These are phyloP conservation scores for Phytophthora hibernalis DNA, from an alignment of 352 stramenopile genomes.

Conservation along the genomic window DNA sequence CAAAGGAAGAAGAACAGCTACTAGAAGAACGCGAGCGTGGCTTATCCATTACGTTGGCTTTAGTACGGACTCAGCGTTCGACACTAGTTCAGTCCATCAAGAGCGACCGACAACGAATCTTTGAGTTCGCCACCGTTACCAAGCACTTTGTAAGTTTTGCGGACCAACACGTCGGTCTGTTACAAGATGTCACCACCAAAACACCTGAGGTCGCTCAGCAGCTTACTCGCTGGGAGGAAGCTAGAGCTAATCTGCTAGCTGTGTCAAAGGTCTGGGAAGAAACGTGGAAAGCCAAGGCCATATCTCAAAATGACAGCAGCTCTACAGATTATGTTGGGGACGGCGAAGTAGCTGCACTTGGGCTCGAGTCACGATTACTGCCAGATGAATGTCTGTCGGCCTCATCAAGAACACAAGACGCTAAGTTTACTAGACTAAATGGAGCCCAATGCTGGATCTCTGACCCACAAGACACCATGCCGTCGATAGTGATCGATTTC, in stretches of 20 bases:
- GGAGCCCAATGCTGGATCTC: constrained; percentile 64
- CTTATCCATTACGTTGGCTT: constrained; percentile 68
- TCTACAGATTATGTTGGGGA: constrained; percentile 43
- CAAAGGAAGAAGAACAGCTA: constrained; percentile 69
- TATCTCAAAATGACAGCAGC: constrained; percentile 9
- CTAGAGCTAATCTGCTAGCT: constrained; percentile 41
- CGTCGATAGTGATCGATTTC: constrained; percentile 75
- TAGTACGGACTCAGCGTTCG: constrained; percentile 68
- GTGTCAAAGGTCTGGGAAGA: constrained; percentile 47
- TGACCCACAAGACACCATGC: constrained; percentile 54
- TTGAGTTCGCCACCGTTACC: constrained; percentile 58
- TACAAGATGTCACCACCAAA: constrained; percentile 18
- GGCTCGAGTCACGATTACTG: constrained; percentile 68
- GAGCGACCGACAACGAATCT: constrained; percentile 71
- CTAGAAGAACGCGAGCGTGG: constrained; percentile 85
- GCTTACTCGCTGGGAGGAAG: constrained; percentile 41
- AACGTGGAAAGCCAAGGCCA: constrained; percentile 32
- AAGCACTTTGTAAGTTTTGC: constrained; percentile 65
- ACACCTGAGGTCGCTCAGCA: constrained; percentile 20
- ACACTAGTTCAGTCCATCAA: constrained; percentile 63
- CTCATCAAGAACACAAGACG: constrained; percentile 65
- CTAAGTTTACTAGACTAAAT: constrained; percentile 68
- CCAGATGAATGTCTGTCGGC: constrained; percentile 61
- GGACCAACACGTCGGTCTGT: constrained; percentile 39
- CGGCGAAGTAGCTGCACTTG: constrained; percentile 59